Base-by-base conservation (phyloP, 1,139 yeast genomes). In the Blastobotrys buckinghamii region DNA sequence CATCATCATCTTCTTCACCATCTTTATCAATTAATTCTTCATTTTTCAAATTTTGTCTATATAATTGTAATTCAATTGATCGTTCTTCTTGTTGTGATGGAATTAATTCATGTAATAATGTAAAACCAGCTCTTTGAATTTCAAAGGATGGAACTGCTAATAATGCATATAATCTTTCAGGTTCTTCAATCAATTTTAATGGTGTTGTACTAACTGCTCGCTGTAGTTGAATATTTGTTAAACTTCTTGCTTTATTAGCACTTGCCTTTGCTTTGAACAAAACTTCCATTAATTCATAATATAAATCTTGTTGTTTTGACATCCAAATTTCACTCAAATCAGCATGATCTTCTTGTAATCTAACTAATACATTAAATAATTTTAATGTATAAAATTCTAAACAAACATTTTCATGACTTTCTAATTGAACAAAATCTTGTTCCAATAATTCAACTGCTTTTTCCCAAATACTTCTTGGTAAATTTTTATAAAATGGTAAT, bases 381-480 rank as follows among this genome's bases (percentile, higher is more conserved):
- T 73, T 76, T 52, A 84, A 65, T 0, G 82, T 69, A 50, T 66
- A 65, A 54, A 73, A 75, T 42, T 76, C 70, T 57, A 85, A 65
- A 27, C 76, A 70, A 6, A 67, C 49, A 19, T 20, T 26, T 15
- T 26, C 33, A 12, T 13, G 29, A 20, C 17, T 40, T 10, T 67
- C 67, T 38, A 68, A 71, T 30, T 72, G 75, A 8, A 75, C 57
- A 48, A 60, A 54, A 29, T 55, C 52, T 44, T 52, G 57, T 47
- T 56, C 56, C 29, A 62, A 44, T 29, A 57, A 36, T 15, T 53
- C 54, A 13, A 59, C 47, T n/a, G 54, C 49, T 15, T 48, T 42
- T 10, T 52, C 49, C 64, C 65, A 62, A 39, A 57, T 52, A 26
- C 52, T 50, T 2, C 60, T 55, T n/a, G 56, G 55, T 24, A 59